Base-by-base conservation (phyloP, 2,329 filamentous ascomycete genomes). In the Pseudogymnoascus sp. region DNA sequence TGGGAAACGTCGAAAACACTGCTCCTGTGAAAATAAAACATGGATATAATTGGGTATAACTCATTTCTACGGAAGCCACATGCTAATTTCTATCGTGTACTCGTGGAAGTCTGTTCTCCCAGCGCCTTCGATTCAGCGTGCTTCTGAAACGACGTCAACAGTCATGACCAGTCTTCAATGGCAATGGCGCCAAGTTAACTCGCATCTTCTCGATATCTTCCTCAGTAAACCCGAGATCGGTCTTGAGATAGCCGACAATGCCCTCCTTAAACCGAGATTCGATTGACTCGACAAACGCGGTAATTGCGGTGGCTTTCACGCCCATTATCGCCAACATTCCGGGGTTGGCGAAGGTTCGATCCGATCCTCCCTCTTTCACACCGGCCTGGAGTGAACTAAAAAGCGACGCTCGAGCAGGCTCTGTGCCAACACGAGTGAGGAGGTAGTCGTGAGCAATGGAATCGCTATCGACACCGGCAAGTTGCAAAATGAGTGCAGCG, bases 381-480 rank as follows among this genome's bases (percentile, higher is more conserved):
- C 75, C 77, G 31, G 71, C 67, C 64, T 76, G 68, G 11, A 80
- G 77, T 62, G 78, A 79, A 4, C 71, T 68, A 11, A 81, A 65
- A 4, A 85, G 77, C 66, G 76, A 74, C 64, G 79, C 76, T 19
- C 81, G 79, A 6, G 78, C 80, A 26, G 78, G 78, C 71, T 84
- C 82, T 0, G 75, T 77, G 31, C 82, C 82, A 65, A 85, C 76
- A 28, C 82, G 77, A 8, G 81, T 83, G 28, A 85, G 75, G 71
- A 83, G 74, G 72, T 80, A 85, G 72, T 85, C 82, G 46, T 79
- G 72, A 19, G 73, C 68, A 35, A 82, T 72, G 11, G 71, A 72
- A 24, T 82, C 76, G 10, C 73, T 67, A 4, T 75, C 66, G 24
- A 78, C 78, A 31, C 81, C 82, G 1, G 80, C 79, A 12, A 84